Evolutionary conservation across 106 monocot genomes (phyloP).

Genomic region (Agapanthus africanus): DNA sequence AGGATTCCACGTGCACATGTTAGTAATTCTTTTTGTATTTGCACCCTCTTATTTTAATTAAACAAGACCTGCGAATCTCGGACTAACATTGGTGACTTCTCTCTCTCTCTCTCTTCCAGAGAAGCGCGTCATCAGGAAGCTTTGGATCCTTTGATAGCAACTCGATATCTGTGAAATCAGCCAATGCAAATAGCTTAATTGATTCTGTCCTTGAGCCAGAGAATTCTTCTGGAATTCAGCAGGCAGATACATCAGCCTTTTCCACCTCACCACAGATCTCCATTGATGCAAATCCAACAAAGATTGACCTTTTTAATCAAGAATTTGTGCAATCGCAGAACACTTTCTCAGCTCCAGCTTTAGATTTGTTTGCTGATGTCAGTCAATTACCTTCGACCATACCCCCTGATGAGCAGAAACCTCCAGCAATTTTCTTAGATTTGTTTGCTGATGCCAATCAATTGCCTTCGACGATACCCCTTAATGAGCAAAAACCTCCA

Average conservation of each 20-base stretch:
- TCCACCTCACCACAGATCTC: conserved; percentile 24
- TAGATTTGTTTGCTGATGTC: conserved; percentile 56
- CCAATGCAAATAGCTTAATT: conserved; percentile 35
- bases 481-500: conserved; percentile 16
- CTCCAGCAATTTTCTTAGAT: no score
- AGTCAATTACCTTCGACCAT: conserved; percentile 21
- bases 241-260: not conserved
- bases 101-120: conserved; percentile 36
- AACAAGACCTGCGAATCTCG: not conserved
- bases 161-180: conserved; percentile 32
- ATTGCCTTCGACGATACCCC: conserved; percentile 13
- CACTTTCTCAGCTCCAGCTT: conserved; percentile 23
- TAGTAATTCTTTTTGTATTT: conserved; percentile 9
- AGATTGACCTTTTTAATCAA: conserved; percentile 28
- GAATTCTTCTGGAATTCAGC: conserved; percentile 14
- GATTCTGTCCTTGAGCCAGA: conserved; percentile 32
- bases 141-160: conserved; percentile 49
- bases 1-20: conserved; percentile 24
- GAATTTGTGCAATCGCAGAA: conserved; percentile 20
- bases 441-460: conserved; percentile 45
- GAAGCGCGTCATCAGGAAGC: conserved; percentile 60
- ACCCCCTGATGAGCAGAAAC: conserved; percentile 10
- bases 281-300: conserved; percentile 8
- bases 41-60: not conserved
- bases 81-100: not conserved